Conservation (phyloP, 2,329 filamentous ascomycete genomes). For the Calonectria pseudoreteaudii region DNA sequence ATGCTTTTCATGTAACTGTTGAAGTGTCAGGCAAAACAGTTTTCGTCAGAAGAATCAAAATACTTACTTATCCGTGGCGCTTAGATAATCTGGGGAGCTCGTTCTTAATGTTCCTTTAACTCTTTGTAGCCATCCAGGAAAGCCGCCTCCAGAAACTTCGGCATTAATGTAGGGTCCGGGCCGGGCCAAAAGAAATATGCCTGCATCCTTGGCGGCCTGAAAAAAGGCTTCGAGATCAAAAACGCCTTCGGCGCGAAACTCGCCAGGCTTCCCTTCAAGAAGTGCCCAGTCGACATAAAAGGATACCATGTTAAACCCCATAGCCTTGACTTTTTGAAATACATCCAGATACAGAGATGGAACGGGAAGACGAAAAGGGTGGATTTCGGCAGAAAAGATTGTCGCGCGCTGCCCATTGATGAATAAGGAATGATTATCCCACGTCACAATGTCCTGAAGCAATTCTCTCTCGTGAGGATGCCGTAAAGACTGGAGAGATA, state of each 20-base stretch:
- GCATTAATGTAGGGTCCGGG: conserved; percentile 85
- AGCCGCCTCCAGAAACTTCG: conserved; percentile 80
- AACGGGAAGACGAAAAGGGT: conserved; percentile 69
- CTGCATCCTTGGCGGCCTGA: conserved; percentile 77
- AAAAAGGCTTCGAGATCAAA: conserved; percentile 82
- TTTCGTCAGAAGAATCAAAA: fast-evolving
- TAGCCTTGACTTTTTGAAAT: conserved; percentile 84
- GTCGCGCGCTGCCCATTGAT: conserved; percentile 77
- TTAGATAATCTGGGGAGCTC: conserved; percentile 69
- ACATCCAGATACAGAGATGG: conserved; percentile 72
- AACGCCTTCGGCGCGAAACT: conserved; percentile 77
- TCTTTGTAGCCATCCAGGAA: conserved; percentile 82
- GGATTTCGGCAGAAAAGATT: conserved; percentile 80
- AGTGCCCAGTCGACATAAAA: conserved; percentile 86
- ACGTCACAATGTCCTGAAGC: conserved; percentile 66
- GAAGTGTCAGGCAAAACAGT: neutral
- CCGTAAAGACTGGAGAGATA: conserved; percentile 37
- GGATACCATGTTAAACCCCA: conserved; percentile 83
- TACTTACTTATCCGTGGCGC: conserved; percentile 73
- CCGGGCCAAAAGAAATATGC: conserved; percentile 80
- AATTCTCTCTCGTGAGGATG: conserved; percentile 38
- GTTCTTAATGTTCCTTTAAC: conserved; percentile 75
- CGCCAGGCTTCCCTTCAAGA: conserved; percentile 77
- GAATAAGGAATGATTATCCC: conserved; percentile 78
- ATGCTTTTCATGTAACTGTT: conserved; percentile 65